These are phyloP conservation scores for Hordeum vulgare DNA, from an alignment of 176 grass and related monocot genomes.

Conservation along the genomic window MorexV3_pseudomolecules_assembly NC_058520.1:3854326-3854825, in stretches of 20 bases:
- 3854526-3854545: constrained; percentile 41
- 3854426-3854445: background rate
- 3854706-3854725: constrained; percentile 9
- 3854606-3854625: constrained; percentile 50
- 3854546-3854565: constrained; percentile 91
- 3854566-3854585: constrained; percentile 79
- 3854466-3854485: background rate
- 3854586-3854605: constrained; percentile 69
- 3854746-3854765: constrained; percentile 12
- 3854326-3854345: background rate
- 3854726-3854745: background rate
- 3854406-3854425: background rate
- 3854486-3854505: background rate
- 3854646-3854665: constrained; percentile 63
- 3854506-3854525: background rate
- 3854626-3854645: constrained; percentile 37
- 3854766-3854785: constrained; percentile 5
- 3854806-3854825: background rate
- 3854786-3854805: background rate
- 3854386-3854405: background rate
- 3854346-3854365: background rate
- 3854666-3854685: constrained; percentile 62
- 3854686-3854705: constrained; percentile 27
- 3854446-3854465: background rate
- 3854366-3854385: background rate